Evolutionary conservation across 2,329 filamentous ascomycete genomes (phyloP), one percentile per base, ranked within the genome.

Genomic region (Clonostachys solani): DNA sequence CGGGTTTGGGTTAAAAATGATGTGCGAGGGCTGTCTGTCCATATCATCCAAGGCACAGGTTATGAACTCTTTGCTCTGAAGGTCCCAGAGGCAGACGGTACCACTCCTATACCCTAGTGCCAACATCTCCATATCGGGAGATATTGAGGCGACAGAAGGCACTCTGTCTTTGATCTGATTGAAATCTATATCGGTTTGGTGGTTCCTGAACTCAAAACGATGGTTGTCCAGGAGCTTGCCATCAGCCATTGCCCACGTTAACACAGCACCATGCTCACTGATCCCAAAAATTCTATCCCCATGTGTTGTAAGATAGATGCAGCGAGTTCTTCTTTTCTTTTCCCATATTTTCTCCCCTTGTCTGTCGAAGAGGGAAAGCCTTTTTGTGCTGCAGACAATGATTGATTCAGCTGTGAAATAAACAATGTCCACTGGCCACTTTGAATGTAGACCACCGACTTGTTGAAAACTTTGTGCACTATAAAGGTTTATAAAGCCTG

Each of bases 1-100:
- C 1, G 54, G 50, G 35, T 56, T 54, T 5, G 54, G 54, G 45
- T 57, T 57, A 46, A 58, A 58, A 4, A 58, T 36, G 18, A 58
- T 34, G 7, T 50, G 44, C 10, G 46, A 29, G 1, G 49, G 47
- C 10, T 48, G 37, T 13, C 49, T 42, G 17, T 50, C 46, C 6
- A 49, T 18, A 6, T 50, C 50, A 42, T 58, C 56, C 17, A 46
- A 33, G 18, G 53, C 54, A 50, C 52, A 58, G 10, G 50, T 49
- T 16, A 54, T 49, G n/a, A 54, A 42, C 12, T 54, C 53, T 3
- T 38, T 45, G 18, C 40, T 52, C 15, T 42, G 38, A 7, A 56
- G 12, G 13, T 56, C 54, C 48, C 49, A 55, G 12, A 57, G 40
- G n/a, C 53, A 59, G 12, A 56, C 54, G 12, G 53, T 41, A 8